These are phyloP conservation scores for Russula sp. DNA, from an alignment of 768 basidiomycete genomes.

Conservation along the genomic window DNA sequence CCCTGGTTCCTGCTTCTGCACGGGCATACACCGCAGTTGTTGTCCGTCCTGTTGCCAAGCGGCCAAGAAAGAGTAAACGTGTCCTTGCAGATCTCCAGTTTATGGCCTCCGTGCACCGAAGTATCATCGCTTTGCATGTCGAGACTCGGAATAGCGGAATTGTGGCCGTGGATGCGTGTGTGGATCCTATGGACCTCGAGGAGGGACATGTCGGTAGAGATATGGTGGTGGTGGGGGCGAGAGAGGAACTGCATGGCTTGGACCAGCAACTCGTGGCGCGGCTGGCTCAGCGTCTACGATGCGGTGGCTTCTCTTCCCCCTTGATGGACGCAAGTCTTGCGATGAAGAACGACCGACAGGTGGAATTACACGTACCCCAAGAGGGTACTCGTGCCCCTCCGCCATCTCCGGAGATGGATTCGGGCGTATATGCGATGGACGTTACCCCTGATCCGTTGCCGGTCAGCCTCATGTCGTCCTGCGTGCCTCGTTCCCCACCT, in stretches of 20 bases:
- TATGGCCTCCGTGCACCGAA: slow-evolving; percentile 28
- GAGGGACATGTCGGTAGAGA: slow-evolving; percentile 2
- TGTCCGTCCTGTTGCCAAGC: slow-evolving; percentile 24
- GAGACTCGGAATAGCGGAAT: neutral
- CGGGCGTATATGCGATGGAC: slow-evolving; percentile 17
- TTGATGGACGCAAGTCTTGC: slow-evolving; percentile 10
- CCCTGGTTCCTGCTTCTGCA: slow-evolving; percentile 20
- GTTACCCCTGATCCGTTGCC: slow-evolving; percentile 21
- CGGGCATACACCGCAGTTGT: slow-evolving; percentile 4
- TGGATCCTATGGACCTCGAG: slow-evolving; percentile 17
- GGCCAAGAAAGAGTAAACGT: slow-evolving; percentile 28
- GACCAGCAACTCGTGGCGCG: slow-evolving; percentile 23
- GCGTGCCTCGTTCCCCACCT: slow-evolving; percentile 2
- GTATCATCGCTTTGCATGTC: slow-evolving; percentile 20
- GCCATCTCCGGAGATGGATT: slow-evolving; percentile 26
- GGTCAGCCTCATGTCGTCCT: slow-evolving; percentile 4
- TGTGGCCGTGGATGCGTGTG: neutral
- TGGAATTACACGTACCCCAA: slow-evolving; percentile 5
- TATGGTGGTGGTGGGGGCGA: slow-evolving; percentile 1
- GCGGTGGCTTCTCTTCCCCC: slow-evolving; percentile 15
- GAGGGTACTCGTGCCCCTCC: slow-evolving; percentile 27
- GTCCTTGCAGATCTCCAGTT: slow-evolving; percentile 30
- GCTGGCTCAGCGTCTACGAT: slow-evolving; percentile 18
- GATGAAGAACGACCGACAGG: neutral
- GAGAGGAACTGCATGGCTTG: slow-evolving; percentile 19